Conservation (phyloP, 2,329 filamentous ascomycete species). For the Epichloe sylvatica region DNA sequence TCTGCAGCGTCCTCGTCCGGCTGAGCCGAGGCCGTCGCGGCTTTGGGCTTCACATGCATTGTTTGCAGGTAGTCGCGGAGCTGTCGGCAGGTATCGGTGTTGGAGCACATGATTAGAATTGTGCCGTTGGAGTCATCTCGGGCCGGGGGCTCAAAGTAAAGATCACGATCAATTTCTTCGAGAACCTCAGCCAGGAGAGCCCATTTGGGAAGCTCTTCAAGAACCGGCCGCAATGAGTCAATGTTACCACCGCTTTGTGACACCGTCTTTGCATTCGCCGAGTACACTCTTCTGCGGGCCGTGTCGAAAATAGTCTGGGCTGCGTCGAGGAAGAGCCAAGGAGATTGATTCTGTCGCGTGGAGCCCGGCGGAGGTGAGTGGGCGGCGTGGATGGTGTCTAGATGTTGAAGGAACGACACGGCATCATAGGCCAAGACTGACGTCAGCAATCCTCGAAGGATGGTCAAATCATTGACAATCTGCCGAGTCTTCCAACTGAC, state of each 20-base stretch:
- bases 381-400: conserved; percentile 86
- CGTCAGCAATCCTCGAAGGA: conserved; percentile 71
- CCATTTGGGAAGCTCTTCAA: conserved; percentile 97
- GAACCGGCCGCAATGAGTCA: conserved; percentile 58
- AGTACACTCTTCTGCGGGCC: conserved; percentile 77
- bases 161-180: conserved; percentile 82
- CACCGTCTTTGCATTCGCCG: conserved; percentile 45
- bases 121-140: conserved; percentile 80
- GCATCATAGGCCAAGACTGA: conserved; percentile 74
- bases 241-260: conserved; percentile 29
- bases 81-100: conserved; percentile 73
- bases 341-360: conserved; percentile 76
- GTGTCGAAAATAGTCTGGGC: conserved; percentile 89
- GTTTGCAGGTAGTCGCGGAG: conserved; percentile 81
- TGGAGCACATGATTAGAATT: conserved; percentile 89
- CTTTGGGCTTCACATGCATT: conserved; percentile 60
- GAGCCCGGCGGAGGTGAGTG: conserved; percentile 81
- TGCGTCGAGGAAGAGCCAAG: conserved; percentile 91
- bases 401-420: conserved; percentile 79
- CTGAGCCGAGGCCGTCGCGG: conserved; percentile 19
- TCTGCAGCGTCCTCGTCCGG: conserved; percentile 30
- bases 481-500: conserved; percentile 91
- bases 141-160: conserved; percentile 66
- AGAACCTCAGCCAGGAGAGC: conserved; percentile 73
- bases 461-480: conserved; percentile 77